These are phyloP conservation scores for Lentinus polychrous DNA, from an alignment of 1,284 basidiomycete species.

Conservation along the genomic window DNA sequence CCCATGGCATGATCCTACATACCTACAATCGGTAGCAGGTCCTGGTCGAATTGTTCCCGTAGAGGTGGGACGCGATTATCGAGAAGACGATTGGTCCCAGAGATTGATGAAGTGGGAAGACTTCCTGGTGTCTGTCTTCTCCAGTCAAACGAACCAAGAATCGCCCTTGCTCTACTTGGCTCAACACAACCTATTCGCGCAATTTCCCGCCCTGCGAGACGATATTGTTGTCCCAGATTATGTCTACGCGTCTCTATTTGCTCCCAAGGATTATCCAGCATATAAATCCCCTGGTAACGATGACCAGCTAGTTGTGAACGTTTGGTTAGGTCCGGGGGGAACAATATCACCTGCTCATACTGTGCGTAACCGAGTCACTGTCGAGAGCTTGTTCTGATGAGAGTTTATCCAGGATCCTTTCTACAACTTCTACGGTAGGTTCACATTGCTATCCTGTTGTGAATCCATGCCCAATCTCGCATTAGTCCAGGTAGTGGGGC, in stretches of 20 bases:
- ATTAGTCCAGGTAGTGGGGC: conserved; percentile 81
- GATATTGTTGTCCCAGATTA: conserved; percentile 87
- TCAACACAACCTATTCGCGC: conserved; percentile 80
- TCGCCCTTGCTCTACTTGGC: conserved; percentile 73
- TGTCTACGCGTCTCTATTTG: conserved; percentile 63
- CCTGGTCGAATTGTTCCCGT: conserved; percentile 84
- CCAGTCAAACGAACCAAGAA: conserved; percentile 13
- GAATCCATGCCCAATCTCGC: neutral
- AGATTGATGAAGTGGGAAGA: conserved; percentile 71
- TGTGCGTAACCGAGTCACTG: conserved; percentile 41
- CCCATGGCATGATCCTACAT: conserved; percentile 63
- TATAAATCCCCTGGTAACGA: conserved; percentile 67
- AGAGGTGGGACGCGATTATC: conserved; percentile 85
- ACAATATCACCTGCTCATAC: conserved; percentile 87
- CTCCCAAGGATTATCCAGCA: conserved; percentile 35
- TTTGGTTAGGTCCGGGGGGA: conserved; percentile 81
- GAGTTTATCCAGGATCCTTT: conserved; percentile 83
- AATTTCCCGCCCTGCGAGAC: conserved; percentile 72
- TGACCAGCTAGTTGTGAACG: conserved; percentile 72
- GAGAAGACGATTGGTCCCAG: conserved; percentile 79
- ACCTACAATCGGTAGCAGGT: conserved; percentile 65
- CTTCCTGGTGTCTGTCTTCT: conserved; percentile 53
- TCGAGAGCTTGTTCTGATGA: conserved; percentile 1
- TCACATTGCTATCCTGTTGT: conserved; percentile 6
- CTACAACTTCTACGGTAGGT: conserved; percentile 82